Evolutionary conservation across 2,329 filamentous ascomycete genomes (phyloP), one percentile per base, ranked within the genome.

Genomic region (Claviceps digitariae): DNA sequence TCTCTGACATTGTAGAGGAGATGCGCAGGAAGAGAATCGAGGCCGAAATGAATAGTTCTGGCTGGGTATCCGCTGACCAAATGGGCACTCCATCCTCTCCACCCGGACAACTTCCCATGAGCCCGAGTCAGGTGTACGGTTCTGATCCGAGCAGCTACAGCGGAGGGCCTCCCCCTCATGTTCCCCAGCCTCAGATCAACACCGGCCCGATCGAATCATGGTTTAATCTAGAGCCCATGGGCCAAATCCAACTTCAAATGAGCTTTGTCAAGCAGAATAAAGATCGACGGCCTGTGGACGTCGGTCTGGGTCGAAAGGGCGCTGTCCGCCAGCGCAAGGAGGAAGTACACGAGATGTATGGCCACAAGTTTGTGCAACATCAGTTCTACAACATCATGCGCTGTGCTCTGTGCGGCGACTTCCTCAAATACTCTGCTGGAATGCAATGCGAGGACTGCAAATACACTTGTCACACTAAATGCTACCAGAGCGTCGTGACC

Each of bases 341-440:
- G 69, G 90, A 97, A 64, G 85, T 98, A 4, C 88, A 96, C 72
- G 93, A 98, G 73, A 95, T 96, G 76, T 96, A 95, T 67, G 93
- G 93, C 49, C 93, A 98, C 83, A 98, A 97, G 72, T 98, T 98
- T 66, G 85, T 97, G 53, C 87, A 93, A 64, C 90, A 96, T 68
- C 93, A 96, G 69, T 98, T 98, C 71, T 98, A 97, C 83, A 98
- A 97, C 77, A 96, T 98, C 66, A 98, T 98, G 93, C 91, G 93
- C 57, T 98, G 93, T 71, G 93, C 93, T 15, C 82, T 97, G 38
- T 98, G 93, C 67, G 93, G 90, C 56, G 93, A 98, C 61, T 97
- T 98, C 65, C 84, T 98, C 72, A 98, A 97, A 67, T 97, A 97
- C 67, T 94, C 91, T 49, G 88, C 93, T 23, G 93, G 93, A 57